Conservation (phyloP, 2,329 filamentous ascomycete species). For the Claviceps sp. region DNA sequence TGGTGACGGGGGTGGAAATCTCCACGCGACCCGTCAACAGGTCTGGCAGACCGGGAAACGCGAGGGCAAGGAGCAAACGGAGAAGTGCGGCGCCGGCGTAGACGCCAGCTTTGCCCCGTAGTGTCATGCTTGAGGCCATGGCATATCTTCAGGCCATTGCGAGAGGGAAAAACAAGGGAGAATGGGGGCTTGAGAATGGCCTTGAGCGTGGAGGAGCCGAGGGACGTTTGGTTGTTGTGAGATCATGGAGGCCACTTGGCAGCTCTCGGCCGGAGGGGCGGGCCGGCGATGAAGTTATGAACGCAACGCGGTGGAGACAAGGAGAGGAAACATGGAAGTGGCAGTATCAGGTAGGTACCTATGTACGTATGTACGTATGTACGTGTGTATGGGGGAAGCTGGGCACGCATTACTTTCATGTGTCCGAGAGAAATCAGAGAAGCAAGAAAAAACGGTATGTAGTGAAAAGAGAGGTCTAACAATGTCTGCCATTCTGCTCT, state of each 20-base stretch:
- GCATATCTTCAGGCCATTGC: conserved; percentile 6
- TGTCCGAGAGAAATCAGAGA: too few relatives aligned
- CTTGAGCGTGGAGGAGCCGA: neutral
- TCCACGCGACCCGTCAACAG: conserved; percentile 84
- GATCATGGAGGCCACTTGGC: conserved; percentile 6
- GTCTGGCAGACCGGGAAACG: conserved; percentile 73
- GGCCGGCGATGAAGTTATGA: neutral
- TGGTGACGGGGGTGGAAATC: conserved; percentile 91
- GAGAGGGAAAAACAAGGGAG: neutral
- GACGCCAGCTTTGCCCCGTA: conserved; percentile 36
- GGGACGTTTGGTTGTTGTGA: conserved; percentile 10
- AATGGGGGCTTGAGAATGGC: neutral
- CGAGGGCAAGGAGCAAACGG: conserved; percentile 64
- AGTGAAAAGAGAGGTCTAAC: too few relatives aligned
- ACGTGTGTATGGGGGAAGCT: neutral
- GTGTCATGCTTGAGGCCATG: conserved; percentile 22
- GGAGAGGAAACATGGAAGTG: neutral
- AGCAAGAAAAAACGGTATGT: too few relatives aligned
- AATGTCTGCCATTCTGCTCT: too few relatives aligned
- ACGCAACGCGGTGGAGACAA: neutral
- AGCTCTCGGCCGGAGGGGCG: neutral
- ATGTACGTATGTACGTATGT: neutral
- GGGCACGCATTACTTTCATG: too few relatives aligned
- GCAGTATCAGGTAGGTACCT: neutral
- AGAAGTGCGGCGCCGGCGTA: conserved; percentile 66